Percentiles rank a stretch among this genome's conserved stretches.
Evolutionary conservation across 441 rosid genomes (phyloP).

Genomic region (Erodium texanum): DNA sequence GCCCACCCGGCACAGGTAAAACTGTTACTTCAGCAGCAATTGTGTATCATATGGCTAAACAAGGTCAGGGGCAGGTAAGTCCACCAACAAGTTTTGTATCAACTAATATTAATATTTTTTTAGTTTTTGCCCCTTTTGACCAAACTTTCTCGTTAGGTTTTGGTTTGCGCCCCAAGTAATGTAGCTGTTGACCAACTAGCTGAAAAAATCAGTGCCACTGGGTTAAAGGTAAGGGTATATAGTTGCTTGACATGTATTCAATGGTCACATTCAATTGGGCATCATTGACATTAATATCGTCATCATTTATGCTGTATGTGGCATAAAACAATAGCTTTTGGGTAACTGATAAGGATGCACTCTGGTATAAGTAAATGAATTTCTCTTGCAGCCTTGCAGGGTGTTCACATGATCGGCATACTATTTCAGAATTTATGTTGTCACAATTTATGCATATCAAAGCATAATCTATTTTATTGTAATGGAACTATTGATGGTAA

Average conservation of each 20-base stretch:
- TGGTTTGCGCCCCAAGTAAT: slow-evolving; percentile 98
- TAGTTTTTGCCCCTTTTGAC: slow-evolving; percentile 12
- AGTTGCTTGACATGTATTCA: neutral
- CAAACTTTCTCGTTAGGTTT: slow-evolving; percentile 28
- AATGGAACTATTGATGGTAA: neutral
- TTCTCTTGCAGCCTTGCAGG: neutral
- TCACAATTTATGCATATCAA: neutral
- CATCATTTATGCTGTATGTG: no score
- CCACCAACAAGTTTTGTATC: slow-evolving; percentile 7
- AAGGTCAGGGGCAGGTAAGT: slow-evolving; percentile 94
- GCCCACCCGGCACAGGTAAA: slow-evolving; percentile 99
- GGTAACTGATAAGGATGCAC: neutral
- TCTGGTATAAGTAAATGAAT: neutral
- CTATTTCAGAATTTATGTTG: no score
- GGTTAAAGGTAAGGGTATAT: slow-evolving; percentile 62
- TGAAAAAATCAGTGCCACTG: slow-evolving; percentile 97
- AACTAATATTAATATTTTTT: neutral
- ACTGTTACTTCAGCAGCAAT: slow-evolving; percentile 99
- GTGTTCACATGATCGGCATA: no score
- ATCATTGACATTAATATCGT: no score
- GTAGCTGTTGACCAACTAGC: slow-evolving; percentile 99
- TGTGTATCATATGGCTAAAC: slow-evolving; percentile 99
- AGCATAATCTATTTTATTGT: neutral
- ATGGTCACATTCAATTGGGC: neutral
- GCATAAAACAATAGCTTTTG: no score